phyloP scores from a whole-genome alignment of 2,329 filamentous ascomycete genomes.

The Venturia oleaginea region DNA sequence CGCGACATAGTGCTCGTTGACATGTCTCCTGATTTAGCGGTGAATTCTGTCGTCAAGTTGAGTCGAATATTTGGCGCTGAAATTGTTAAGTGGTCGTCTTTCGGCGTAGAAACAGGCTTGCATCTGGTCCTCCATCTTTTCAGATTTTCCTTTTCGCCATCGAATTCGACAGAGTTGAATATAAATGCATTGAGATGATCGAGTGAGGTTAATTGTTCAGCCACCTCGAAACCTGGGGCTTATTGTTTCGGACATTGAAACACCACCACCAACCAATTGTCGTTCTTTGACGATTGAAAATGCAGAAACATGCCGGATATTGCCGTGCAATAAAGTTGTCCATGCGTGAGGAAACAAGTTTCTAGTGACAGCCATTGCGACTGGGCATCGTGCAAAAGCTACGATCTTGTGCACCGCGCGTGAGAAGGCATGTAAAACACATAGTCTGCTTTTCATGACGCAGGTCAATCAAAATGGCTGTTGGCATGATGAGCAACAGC shows the following conservation, averaged over 20 bases:
- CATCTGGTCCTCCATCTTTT: not conserved
- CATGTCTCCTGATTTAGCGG: not conserved
- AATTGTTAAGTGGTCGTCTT: not conserved
- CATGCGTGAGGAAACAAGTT: not conserved
- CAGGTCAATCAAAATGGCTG: slow-evolving; percentile 12
- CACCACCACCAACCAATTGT: not conserved
- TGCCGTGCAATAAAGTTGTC: not conserved
- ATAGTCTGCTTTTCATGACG: not conserved
- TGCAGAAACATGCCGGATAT: not conserved
- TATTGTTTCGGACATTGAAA: not conserved
- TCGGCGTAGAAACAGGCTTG: not conserved
- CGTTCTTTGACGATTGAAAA: not conserved
- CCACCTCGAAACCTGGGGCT: not conserved
- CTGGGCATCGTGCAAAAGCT: not conserved
- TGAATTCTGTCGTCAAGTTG: not conserved
- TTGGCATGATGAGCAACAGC: slow-evolving; percentile 13
- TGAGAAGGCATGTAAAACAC: not conserved
- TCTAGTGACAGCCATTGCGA: not conserved
- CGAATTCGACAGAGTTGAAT: not conserved
- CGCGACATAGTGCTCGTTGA: not conserved
- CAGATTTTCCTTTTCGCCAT: not conserved
- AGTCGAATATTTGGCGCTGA: not conserved
- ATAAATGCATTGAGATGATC: not conserved
- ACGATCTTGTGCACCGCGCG: not conserved
- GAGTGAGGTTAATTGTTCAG: not conserved